Conservation (phyloP, 441 rosid genomes). For the Manihot esculenta region DNA sequence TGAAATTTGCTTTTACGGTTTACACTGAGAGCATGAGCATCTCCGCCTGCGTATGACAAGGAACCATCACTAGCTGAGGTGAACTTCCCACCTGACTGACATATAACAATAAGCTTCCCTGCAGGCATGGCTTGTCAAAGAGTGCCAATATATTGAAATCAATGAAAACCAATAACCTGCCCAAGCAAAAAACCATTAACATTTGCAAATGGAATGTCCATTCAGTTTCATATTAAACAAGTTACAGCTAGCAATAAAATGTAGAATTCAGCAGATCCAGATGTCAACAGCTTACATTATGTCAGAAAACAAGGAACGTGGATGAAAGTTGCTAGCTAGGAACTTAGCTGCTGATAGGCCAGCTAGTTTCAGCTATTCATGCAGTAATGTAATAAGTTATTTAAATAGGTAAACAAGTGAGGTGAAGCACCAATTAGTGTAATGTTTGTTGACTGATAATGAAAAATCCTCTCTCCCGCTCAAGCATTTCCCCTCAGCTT, state of each 20-base stretch:
- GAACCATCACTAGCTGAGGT: slow-evolving; percentile 36
- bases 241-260: not conserved
- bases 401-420: too few species aligned
- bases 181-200: not conserved
- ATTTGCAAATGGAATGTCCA: not conserved
- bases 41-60: slow-evolving; percentile 44
- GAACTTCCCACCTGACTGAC: slow-evolving; percentile 54
- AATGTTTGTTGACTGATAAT: too few species aligned
- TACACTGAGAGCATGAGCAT: slow-evolving; percentile 47
- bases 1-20: slow-evolving; percentile 32
- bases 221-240: not conserved
- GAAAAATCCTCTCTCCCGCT: too few species aligned
- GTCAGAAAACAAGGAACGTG: too few species aligned
- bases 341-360: too few species aligned
- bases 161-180: slow-evolving; percentile 8
- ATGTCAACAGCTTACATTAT: not conserved
- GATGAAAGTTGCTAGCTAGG: too few species aligned
- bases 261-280: not conserved
- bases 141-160: not conserved
- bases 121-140: slow-evolving; percentile 16
- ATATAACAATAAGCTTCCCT: slow-evolving; percentile 40
- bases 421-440: too few species aligned
- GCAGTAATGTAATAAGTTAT: too few species aligned
- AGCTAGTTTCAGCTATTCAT: too few species aligned
- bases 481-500: too few species aligned